Conservation (phyloP, 2,329 filamentous ascomycete genomes). For the Neofusicoccum umdonicola region DNA sequence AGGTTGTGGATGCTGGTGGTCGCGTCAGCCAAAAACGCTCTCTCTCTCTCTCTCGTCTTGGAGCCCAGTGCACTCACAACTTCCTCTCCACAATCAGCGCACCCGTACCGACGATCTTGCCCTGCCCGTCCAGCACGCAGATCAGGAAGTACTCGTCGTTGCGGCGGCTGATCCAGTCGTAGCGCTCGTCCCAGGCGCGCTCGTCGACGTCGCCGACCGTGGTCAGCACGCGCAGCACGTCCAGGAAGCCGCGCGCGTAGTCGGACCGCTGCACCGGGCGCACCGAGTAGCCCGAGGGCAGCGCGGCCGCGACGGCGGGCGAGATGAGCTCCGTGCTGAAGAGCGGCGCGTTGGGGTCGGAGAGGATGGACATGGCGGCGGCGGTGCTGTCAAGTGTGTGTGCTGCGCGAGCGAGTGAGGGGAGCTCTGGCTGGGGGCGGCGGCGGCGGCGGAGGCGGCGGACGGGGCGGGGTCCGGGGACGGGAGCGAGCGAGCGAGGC, state of each 20-base stretch:
- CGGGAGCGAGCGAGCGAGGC: neutral
- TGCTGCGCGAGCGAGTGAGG: neutral
- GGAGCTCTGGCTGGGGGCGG: neutral
- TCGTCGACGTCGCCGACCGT: slow-evolving; percentile 84
- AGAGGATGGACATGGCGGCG: slow-evolving; percentile 18
- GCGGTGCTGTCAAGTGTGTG: neutral
- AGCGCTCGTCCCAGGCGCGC: slow-evolving; percentile 70
- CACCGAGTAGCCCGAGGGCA: slow-evolving; percentile 79
- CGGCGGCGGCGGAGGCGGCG: neutral
- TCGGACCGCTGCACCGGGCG: slow-evolving; percentile 77
- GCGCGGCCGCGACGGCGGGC: slow-evolving; percentile 64
- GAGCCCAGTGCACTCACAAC: slow-evolving; percentile 54
- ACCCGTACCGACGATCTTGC: slow-evolving; percentile 81
- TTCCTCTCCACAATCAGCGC: slow-evolving; percentile 90
- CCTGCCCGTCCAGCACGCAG: slow-evolving; percentile 73
- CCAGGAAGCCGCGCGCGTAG: slow-evolving; percentile 79
- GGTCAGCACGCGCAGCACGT: slow-evolving; percentile 86
- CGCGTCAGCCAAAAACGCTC: no score
- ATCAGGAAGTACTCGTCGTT: slow-evolving; percentile 82
- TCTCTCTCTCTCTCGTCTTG: no score
- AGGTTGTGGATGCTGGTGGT: slow-evolving; percentile 65
- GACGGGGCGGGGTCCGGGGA: no score
- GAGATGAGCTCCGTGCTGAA: slow-evolving; percentile 79
- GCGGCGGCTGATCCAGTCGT: slow-evolving; percentile 73
- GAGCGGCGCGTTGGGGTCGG: slow-evolving; percentile 53